Conservation (phyloP, 2,329 filamentous ascomycete genomes). For the Botrytis hyacinthi region DNA sequence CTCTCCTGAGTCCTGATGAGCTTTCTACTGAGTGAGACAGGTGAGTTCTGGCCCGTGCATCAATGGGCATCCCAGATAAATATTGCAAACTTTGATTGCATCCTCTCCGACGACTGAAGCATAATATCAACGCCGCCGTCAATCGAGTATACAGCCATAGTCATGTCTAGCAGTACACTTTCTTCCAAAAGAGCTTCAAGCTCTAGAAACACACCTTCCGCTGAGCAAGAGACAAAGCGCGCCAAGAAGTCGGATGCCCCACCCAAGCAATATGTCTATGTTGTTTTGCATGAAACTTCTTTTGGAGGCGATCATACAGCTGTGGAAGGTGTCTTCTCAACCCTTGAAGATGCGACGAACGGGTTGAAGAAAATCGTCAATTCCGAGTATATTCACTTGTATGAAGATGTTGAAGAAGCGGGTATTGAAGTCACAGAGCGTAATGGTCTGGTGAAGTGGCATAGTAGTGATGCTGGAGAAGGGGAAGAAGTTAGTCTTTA, state of each 20-base stretch:
- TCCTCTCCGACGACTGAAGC: background rate
- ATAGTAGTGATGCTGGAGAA: background rate
- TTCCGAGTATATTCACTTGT: background rate
- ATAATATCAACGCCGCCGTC: background rate
- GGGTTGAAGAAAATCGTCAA: background rate
- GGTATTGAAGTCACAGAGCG: background rate
- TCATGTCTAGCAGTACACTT: background rate
- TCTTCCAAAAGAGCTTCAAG: background rate
- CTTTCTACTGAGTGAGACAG: background rate
- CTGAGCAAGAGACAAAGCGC: background rate
- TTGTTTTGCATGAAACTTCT: background rate
- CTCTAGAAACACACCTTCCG: background rate
- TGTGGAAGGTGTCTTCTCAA: background rate
- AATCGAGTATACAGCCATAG: background rate
- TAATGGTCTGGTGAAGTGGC: background rate
- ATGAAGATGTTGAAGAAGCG: background rate
- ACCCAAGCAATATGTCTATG: background rate
- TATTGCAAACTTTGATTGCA: background rate
- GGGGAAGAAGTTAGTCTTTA: background rate
- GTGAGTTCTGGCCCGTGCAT: background rate
- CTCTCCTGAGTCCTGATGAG: background rate
- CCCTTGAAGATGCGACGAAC: background rate
- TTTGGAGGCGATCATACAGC: background rate
- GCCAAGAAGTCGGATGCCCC: background rate
- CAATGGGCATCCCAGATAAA: background rate